phyloP scores from a whole-genome alignment of 2,329 filamentous ascomycete species.

The Trichoderma pleuroti region DNA sequence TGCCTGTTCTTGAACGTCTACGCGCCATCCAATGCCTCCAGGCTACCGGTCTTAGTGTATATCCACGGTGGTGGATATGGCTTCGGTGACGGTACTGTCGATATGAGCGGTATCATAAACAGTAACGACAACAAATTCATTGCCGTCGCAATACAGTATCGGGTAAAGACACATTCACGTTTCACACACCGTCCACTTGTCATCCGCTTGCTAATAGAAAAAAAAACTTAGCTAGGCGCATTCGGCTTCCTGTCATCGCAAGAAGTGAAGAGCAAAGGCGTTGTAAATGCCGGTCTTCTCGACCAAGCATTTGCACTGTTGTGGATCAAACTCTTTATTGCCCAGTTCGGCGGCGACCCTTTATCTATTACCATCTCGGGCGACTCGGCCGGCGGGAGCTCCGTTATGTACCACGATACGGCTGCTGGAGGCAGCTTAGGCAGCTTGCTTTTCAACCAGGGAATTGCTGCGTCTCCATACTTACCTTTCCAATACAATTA shows the following conservation, averaged over 20 bases:
- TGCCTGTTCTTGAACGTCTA: not conserved
- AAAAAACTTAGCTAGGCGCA: constrained; percentile 47
- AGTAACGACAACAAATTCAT: not conserved
- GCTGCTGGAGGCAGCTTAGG: not conserved
- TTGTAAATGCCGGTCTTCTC: constrained; percentile 34
- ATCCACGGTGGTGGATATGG: not conserved
- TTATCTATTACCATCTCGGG: not conserved
- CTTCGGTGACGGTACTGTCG: not conserved
- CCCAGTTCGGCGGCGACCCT: not conserved
- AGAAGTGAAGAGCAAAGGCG: constrained; percentile 63
- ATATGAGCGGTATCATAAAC: not conserved
- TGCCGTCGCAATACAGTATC: not conserved
- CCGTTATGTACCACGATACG: not conserved
- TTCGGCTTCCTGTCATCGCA: constrained; percentile 71
- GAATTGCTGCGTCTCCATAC: not conserved
- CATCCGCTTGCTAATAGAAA: not conserved
- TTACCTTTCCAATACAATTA: not conserved
- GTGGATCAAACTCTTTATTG: not conserved
- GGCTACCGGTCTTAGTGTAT: not conserved
- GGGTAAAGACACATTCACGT: not conserved
- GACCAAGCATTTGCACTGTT: not conserved
- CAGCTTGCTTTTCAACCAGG: not conserved
- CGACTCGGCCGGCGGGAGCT: not conserved
- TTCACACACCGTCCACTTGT: not conserved
- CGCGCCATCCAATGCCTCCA: not conserved